These are phyloP conservation scores for Trifolium subterraneum DNA, from an alignment of 306 rosid genomes.

Conservation along the genomic window DNA sequence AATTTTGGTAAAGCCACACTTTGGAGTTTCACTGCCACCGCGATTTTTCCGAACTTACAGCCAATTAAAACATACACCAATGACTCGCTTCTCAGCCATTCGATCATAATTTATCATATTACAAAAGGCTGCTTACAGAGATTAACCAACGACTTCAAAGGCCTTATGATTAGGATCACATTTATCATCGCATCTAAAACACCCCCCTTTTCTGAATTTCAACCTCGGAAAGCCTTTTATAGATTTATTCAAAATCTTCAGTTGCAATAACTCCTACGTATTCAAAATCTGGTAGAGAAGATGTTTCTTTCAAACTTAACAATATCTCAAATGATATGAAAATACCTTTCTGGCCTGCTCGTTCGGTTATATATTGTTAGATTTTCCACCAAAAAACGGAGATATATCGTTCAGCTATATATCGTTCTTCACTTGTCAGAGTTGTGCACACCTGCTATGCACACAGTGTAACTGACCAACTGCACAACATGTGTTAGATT, in stretches of 20 bases:
- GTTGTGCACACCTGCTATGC: too few species aligned
- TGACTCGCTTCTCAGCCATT: neutral
- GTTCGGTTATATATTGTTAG: neutral
- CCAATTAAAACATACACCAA: too few species aligned
- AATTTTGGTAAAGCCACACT: too few species aligned
- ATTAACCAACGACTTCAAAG: too few species aligned
- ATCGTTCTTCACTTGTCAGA: neutral
- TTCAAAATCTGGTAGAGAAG: neutral
- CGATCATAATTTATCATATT: neutral
- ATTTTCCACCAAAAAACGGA: neutral
- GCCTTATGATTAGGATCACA: neutral
- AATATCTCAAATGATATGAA: neutral
- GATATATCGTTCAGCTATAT: neutral
- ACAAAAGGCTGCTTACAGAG: too few species aligned
- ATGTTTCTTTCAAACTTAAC: neutral
- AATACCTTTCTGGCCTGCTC: neutral
- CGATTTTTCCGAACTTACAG: too few species aligned
- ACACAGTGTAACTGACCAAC: too few species aligned
- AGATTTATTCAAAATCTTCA: too few species aligned
- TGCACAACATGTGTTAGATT: neutral
- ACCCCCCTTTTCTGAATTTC: neutral
- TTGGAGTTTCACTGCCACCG: too few species aligned
- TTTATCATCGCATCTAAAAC: neutral
- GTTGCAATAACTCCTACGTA: neutral
- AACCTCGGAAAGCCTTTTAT: neutral